A percentile compares a stretch with the other conserved stretches of the same genome.
Evolutionary conservation across 306 rosid genomes (phyloP).

Genomic region (Pyrus communis): DNA sequence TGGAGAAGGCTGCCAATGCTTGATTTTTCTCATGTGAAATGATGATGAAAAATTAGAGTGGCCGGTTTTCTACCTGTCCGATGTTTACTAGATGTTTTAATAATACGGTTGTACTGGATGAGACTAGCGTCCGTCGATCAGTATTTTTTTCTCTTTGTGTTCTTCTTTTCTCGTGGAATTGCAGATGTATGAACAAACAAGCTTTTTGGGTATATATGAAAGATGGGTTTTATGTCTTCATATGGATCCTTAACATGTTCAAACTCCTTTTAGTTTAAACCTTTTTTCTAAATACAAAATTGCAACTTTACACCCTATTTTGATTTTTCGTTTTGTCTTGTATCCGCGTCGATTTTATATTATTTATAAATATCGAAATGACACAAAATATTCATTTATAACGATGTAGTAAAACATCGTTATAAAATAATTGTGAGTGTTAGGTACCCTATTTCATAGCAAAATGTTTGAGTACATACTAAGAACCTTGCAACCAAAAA

Average conservation of each 20-base stretch:
- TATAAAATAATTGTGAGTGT: no score
- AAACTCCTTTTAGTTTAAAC: not conserved
- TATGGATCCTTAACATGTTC: not conserved
- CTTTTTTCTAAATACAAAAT: no score
- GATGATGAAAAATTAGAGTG: conserved; percentile 7
- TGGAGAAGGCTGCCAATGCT: conserved; percentile 30
- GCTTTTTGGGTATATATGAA: not conserved
- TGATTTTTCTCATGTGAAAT: conserved; percentile 17
- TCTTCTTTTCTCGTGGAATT: not conserved
- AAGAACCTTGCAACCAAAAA: no score
- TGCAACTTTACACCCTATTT: no score
- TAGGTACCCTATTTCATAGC: no score
- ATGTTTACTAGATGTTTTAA: not conserved
- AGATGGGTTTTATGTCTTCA: not conserved
- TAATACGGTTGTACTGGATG: not conserved
- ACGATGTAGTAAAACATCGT: no score
- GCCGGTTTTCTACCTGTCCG: not conserved
- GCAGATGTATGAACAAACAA: not conserved
- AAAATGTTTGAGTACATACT: no score
- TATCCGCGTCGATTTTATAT: accelerated
- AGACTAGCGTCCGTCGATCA: not conserved
- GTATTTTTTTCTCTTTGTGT: not conserved
- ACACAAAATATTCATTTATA: no score
- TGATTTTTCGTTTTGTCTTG: no score
- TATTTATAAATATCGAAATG: no score